phyloP scores from a whole-genome alignment of 2,329 filamentous ascomycete species.

The Myriosclerotinia duriaeana region DNA sequence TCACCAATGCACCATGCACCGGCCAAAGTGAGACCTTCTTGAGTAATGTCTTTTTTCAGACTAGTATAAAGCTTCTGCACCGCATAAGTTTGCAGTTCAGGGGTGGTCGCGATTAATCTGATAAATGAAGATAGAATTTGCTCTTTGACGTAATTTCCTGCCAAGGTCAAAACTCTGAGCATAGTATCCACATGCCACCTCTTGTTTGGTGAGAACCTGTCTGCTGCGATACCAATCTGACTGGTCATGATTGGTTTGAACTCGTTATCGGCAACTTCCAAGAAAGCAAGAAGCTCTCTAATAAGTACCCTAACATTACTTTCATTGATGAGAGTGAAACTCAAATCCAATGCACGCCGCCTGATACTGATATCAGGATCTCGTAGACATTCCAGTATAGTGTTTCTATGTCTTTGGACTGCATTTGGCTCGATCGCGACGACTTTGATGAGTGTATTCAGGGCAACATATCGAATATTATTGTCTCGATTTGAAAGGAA shows the following conservation, averaged over 20 bases:
- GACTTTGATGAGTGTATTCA: constrained; percentile 97
- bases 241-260: constrained; percentile 99
- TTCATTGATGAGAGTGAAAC: constrained; percentile 97
- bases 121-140: constrained; percentile 97
- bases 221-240: constrained; percentile 95
- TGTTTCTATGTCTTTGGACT: constrained; percentile 94
- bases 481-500: constrained; percentile 98
- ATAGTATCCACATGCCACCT: constrained; percentile 99
- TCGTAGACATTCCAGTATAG: constrained; percentile 90
- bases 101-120: constrained; percentile 88
- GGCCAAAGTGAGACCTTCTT: constrained; percentile 90
- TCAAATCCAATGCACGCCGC: constrained; percentile 90
- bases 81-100: constrained; percentile 92
- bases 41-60: constrained; percentile 93
- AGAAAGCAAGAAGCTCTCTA: constrained; percentile 86
- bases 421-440: constrained; percentile 97
- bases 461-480: constrained; percentile 96
- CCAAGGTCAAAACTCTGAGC: constrained; percentile 86
- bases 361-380: constrained; percentile 98
- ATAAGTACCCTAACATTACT: constrained; percentile 92
- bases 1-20: constrained; percentile 98
- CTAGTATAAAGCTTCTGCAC: constrained; percentile 91
- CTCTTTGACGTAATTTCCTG: constrained; percentile 96
- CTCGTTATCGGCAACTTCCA: constrained; percentile 96
- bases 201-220: constrained; percentile 94